Evolutionary conservation across 2,329 filamentous ascomycete species (phyloP).

Genomic region (Penicillium palitans): DNA sequence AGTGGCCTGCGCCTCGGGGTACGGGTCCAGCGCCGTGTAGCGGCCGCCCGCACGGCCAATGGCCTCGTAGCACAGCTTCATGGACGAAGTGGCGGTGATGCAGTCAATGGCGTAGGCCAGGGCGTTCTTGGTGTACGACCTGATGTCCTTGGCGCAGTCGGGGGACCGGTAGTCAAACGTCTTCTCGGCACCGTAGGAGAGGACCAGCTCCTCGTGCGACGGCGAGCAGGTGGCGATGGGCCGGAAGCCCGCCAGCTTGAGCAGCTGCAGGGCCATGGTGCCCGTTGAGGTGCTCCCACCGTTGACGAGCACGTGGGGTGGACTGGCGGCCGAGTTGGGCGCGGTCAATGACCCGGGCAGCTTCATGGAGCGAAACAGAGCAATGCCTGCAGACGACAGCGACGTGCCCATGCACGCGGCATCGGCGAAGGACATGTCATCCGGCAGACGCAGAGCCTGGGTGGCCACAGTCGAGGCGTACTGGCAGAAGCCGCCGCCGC

Average conservation of each 20-base stretch:
- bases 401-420: background rate
- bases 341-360: background rate
- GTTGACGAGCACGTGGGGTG: background rate
- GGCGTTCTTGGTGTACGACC: constrained; percentile 2
- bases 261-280: background rate
- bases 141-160: constrained; percentile 10
- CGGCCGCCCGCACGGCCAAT: constrained; percentile 11
- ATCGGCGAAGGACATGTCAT: background rate
- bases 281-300: background rate
- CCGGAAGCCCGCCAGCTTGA: constrained; percentile 9
- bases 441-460: background rate
- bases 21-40: constrained; percentile 12
- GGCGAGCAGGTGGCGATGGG: constrained; percentile 20
- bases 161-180: constrained; percentile 16
- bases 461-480: background rate
- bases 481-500: background rate
- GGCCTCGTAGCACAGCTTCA: constrained; percentile 10
- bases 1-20: background rate
- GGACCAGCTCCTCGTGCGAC: constrained; percentile 6
- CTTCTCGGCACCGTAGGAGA: constrained; percentile 9
- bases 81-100: background rate
- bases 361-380: background rate
- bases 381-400: background rate
- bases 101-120: constrained; percentile 14
- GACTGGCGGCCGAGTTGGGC: background rate